Evolutionary conservation across 2,329 filamentous ascomycete genomes (phyloP), one percentile per base, ranked within the genome.

Genomic region (Ophiostoma australiae): DNA sequence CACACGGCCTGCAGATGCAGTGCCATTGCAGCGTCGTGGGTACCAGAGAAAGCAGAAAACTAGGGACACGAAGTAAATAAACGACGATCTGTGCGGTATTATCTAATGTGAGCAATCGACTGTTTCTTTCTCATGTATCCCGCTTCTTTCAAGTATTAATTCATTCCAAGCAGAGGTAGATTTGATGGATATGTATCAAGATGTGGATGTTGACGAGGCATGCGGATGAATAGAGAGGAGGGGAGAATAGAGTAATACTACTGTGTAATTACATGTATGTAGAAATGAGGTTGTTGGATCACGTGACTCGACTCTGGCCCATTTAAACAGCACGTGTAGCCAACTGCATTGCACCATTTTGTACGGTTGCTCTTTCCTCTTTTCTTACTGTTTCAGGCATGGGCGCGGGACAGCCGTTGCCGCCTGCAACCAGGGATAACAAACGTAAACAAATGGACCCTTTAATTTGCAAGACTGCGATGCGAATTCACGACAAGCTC

Each of bases 351-450:
- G 52, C 52, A 58, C 23, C 8, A 35, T 35, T 65, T n/a, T 13
- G 15, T 20, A 2, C 63, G 3, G 37, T 37, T 35, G 63, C 33
- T 65, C 61, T 37, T 37, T 65, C 44, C 61, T 35, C 27, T 37
- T 65, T n/a, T 31, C 61, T 37, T 35, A 15, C n/a, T 66, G 33
- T 67, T 37, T 67, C 66, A 44, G 63, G 15, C 35, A n/a, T 17
- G 63, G 63, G 23, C 52, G 52, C 63, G 63, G 63, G 63, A 41
- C 23, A 67, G 37, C 23, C 66, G 66, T 67, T 67, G 66, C 66
- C 39, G 15, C 69, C 23, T 33, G 63, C 48, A 27, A 67, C 35
- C 44, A 37, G 23, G 61, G 58, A 67, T 5, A 67, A 27, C 4
- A 67, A 44, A 67, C 11, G 39, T 67, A 67, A 67, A 67, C 66